Evolutionary conservation across 306 rosid genomes (phyloP), one percentile per base, ranked within the genome.

Genomic region (Pueraria montana): DNA sequence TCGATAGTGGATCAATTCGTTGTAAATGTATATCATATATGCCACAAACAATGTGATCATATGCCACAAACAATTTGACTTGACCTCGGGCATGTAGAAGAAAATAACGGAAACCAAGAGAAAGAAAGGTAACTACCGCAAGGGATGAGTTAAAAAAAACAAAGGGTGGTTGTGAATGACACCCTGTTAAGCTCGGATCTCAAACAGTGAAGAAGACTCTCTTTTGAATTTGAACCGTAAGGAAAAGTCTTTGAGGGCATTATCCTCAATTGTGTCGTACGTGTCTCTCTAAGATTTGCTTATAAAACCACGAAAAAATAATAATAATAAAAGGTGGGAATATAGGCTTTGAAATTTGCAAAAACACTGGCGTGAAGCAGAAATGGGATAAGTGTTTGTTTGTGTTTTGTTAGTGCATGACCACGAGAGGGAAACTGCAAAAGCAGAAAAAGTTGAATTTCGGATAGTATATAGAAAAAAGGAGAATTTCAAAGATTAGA

Each of bases 171-270:
- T 46, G 40, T 34, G 40, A 34, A 34, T 34, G 40, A 34, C 40
- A 34, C 40, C 40, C 40, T 86, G 90, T 72, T 73, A 71, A 90
- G 94, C 96, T 90, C 96, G 89, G 87, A 93, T 93, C 96, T 91
- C 94, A 90, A 91, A 87, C 90, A 86, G 78, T 71, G 80, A 75
- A 74, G 58, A 90, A 87, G 87, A 84, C 86, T 84, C 85, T 83
- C 88, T 87, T 89, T 81, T 88, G 83, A 63, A 63, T 16, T 63
- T 63, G 43, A 78, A 79, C 89, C 90, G 84, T 84, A 74, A 69
- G 83, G 79, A 82, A 84, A 81, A 72, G 82, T 82, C 86, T 74
- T 67, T 12, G 55, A 76, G 58, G 77, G 84, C 11, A 82, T 82
- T 75, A 17, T 12, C 48, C 61, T 66, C 83, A 73, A 82, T 78